Percentiles rank a stretch among this genome's conserved stretches.
phyloP scores from a whole-genome alignment of 352 stramenopile genomes.

The Phytophthora pseudosyringae region DNA sequence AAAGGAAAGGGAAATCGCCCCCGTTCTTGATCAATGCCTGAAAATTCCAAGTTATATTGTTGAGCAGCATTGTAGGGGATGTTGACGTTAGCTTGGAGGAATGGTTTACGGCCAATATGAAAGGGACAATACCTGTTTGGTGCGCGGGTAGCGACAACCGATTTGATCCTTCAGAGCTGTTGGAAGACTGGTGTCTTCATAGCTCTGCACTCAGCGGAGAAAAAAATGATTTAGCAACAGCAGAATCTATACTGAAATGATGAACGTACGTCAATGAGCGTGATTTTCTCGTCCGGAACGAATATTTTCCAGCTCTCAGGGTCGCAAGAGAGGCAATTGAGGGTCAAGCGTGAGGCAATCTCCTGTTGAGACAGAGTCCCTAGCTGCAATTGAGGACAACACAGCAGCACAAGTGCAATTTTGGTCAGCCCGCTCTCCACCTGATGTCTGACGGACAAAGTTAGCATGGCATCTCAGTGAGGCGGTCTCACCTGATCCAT shows the following conservation, averaged over 20 bases:
- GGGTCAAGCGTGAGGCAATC: conserved; percentile 66
- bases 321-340: conserved; percentile 58
- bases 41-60: neutral
- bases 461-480: neutral
- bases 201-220: conserved; percentile 40
- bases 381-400: conserved; percentile 33
- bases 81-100: neutral
- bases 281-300: conserved; percentile 60
- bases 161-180: conserved; percentile 47
- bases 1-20: conserved; percentile 76
- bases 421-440: too few relatives aligned
- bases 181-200: conserved; percentile 64
- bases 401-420: neutral
- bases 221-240: neutral
- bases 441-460: too few relatives aligned
- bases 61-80: neutral
- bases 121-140: conserved; percentile 48
- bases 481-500: conserved; percentile 51
- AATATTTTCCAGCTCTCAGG: conserved; percentile 55
- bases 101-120: neutral
- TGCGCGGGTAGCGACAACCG: conserved; percentile 48
- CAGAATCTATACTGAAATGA: neutral
- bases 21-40: conserved; percentile 74
- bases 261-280: conserved; percentile 60
- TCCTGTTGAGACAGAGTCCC: conserved; percentile 67